Percentiles rank a stretch among this genome's conserved stretches.
Evolutionary conservation across 2,329 filamentous ascomycete genomes (phyloP).

Genomic region (Botrytis elliptica): DNA sequence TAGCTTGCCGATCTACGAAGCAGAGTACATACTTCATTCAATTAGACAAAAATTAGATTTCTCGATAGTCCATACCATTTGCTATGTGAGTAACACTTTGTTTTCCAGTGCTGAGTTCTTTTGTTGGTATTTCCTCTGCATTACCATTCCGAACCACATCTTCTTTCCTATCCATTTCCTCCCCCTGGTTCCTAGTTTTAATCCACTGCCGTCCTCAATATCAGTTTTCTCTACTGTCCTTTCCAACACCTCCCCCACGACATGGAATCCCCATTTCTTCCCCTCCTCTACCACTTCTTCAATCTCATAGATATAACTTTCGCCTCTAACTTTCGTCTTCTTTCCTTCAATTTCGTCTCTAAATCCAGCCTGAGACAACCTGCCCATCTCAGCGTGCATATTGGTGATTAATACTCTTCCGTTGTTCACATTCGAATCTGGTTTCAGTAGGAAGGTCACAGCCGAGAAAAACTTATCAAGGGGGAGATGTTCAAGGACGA

Average conservation of each 20-base stretch:
- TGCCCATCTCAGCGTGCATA: constrained; percentile 66
- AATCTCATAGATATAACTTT: constrained; percentile 56
- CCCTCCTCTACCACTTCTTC: constrained; percentile 53
- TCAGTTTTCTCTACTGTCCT: constrained; percentile 48
- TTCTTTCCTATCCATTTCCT: constrained; percentile 61
- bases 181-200: constrained; percentile 58
- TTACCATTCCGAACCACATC: constrained; percentile 54
- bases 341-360: constrained; percentile 48
- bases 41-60: not conserved
- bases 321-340: constrained; percentile 57
- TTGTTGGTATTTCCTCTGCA: constrained; percentile 36
- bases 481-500: constrained; percentile 64
- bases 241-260: constrained; percentile 45
- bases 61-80: not conserved
- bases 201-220: constrained; percentile 43
- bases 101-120: not conserved
- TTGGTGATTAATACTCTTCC: constrained; percentile 61
- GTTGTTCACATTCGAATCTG: constrained; percentile 43
- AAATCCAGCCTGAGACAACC: constrained; percentile 60
- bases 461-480: constrained; percentile 48
- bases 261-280: constrained; percentile 45
- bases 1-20: not conserved
- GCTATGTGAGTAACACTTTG: not conserved
- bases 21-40: not conserved
- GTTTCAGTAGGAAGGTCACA: constrained; percentile 9